A percentile compares a stretch with the other conserved stretches of the same genome.
Conservation (phyloP, 805 yeast genomes). For the Yamadazyma nakazawae region DNA sequence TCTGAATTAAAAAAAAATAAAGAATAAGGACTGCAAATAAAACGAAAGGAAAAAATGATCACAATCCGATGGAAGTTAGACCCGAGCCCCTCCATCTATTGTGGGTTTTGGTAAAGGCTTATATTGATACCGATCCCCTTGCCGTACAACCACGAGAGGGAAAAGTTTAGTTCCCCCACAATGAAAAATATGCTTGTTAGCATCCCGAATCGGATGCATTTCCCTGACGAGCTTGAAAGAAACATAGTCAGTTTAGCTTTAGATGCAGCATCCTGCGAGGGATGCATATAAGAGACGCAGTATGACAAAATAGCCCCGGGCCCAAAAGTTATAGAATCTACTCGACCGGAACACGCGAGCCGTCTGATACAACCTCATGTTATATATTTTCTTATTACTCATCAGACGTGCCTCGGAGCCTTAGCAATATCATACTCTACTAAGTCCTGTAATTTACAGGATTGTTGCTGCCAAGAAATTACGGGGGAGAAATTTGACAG, state of each 20-base stretch:
- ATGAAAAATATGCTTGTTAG: not conserved
- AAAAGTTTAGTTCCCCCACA: too few species aligned
- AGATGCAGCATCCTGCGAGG: not conserved
- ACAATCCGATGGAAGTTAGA: not conserved
- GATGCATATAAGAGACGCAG: constrained; percentile 2
- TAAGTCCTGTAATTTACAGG: constrained; percentile 11
- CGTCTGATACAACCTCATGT: not conserved
- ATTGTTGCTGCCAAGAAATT: not conserved
- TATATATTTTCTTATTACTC: not conserved
- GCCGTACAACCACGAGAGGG: too few species aligned
- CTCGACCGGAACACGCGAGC: not conserved
- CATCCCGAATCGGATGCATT: not conserved
- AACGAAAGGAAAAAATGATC: not conserved
- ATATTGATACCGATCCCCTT: not conserved
- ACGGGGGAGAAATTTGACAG: not conserved
- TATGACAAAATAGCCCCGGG: constrained; percentile 2
- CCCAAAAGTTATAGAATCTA: not conserved
- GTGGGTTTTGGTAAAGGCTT: not conserved
- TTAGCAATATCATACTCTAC: constrained; percentile 6
- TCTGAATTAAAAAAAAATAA: too few species aligned
- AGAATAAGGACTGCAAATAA: not conserved
- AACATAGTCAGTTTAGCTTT: not conserved
- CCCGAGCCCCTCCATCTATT: not conserved
- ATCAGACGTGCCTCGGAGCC: not conserved
- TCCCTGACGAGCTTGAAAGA: not conserved